phyloP scores from a whole-genome alignment of 1,284 basidiomycete species.

The Porogramme epimiltina region DNA sequence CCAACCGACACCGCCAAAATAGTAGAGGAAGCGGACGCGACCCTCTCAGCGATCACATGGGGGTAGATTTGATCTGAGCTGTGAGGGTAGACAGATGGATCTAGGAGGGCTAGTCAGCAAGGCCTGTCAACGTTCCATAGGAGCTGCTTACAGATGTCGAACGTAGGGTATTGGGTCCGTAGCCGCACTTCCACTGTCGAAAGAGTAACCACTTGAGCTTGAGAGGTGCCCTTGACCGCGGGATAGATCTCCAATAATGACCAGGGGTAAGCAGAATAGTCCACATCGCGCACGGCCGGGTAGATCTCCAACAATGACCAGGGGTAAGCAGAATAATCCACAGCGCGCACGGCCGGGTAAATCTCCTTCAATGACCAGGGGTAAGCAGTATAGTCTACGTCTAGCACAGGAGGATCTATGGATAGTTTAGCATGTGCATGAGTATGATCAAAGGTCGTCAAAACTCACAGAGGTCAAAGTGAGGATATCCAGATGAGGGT shows the following conservation, averaged over 20 bases:
- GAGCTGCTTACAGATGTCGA: conserved; percentile 25
- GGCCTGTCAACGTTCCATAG: neutral
- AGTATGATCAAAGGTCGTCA: neutral
- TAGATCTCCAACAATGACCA: conserved; percentile 32
- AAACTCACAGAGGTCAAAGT: conserved; percentile 25
- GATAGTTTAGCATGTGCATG: too few relatives aligned
- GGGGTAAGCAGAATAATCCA: conserved; percentile 29
- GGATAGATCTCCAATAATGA: neutral
- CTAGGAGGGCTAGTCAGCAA: conserved; percentile 11
- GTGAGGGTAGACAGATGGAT: conserved; percentile 29
- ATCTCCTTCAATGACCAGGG: neutral
- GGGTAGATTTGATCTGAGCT: conserved; percentile 18
- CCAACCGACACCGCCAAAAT: conserved; percentile 8
- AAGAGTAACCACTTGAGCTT: conserved; percentile 2
- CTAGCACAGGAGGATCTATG: conserved; percentile 37
- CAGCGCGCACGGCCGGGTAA: neutral
- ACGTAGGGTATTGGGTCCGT: conserved; percentile 22
- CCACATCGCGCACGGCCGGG: conserved; percentile 7
- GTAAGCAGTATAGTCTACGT: neutral
- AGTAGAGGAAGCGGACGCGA: neutral
- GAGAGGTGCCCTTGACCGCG: too few relatives aligned
- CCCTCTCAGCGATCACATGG: conserved; percentile 1
- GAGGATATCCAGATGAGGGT: conserved; percentile 10
- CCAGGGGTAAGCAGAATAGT: neutral
- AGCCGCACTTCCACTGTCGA: neutral